Evolutionary conservation across 1,139 yeast genomes (phyloP), one percentile per base, ranked within the genome.

Genomic region (Taphrina flavorubra): DNA sequence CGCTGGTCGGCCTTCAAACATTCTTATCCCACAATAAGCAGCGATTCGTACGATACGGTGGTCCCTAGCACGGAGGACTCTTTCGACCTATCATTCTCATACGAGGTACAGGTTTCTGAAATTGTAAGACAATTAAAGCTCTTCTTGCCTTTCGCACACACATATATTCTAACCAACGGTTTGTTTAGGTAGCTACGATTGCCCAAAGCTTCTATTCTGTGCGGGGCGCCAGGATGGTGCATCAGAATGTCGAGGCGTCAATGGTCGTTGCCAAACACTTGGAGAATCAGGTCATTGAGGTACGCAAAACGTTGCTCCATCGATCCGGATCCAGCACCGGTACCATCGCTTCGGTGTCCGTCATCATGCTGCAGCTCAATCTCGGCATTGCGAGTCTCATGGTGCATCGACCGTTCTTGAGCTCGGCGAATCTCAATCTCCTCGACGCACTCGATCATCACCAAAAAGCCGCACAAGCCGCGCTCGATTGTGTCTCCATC

Each of bases 361-460:
- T 55, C 20, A 31, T 44, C 46, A 53, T 53, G 59, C 34, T 55
- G 44, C 60, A 31, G 8, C 46, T 63, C 37, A 42, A 31, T 39
- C 31, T 63, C 14, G 61, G 55, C 40, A 31, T 56, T 11, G 67
- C 61, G 47, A 36, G 31, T 13, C 42, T 63, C 57, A 53, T 40
- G 46, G 16, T 46, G 11, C 67, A 63, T 44, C 60, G 67, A 13
- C 61, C 61, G 1, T 63, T 63, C 20, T 14, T 47, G 31, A 55
- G 46, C n/a, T 31, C 31, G 34, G 42, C 31, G 16, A 55, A 25
- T 14, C 55, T 63, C n/a, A 46, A 16, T 36, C 31, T 55, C 46
- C 20, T 63, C 20, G 67, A 63, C 14, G 31, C 61, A 10, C 67
- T 63, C 18, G 61, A 63, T 11, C 61, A 63, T 34, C 67, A 63